Percentiles rank a stretch among this genome's conserved stretches.
These are phyloP conservation scores for Xylaria palmicola DNA, from an alignment of 495 filamentous ascomycete genomes.

Conservation along the genomic window DNA sequence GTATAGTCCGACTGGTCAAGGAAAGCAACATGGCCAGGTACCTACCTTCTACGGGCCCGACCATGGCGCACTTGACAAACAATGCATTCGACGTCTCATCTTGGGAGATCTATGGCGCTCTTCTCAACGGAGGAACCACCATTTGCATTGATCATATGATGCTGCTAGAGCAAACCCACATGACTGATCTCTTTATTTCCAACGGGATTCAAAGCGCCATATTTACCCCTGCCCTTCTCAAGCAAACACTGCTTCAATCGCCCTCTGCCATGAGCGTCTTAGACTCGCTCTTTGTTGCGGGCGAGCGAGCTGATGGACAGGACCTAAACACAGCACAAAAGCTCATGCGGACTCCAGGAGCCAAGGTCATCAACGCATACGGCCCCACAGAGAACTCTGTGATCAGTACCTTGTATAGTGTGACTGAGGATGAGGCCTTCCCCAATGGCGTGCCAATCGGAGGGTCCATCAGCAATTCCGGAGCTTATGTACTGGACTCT, in stretches of 20 bases:
- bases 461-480: conserved; percentile 12
- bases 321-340: conserved; percentile 12
- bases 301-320: background rate
- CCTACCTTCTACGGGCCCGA: no score
- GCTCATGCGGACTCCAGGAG: conserved; percentile 34
- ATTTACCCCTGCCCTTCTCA: background rate
- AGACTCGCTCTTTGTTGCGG: background rate
- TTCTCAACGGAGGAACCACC: conserved; percentile 18
- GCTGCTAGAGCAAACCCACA: conserved; percentile 7
- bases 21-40: background rate
- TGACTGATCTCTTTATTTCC: background rate
- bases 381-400: conserved; percentile 51
- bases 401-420: conserved; percentile 37
- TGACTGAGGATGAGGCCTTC: background rate
- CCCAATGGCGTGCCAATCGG: conserved; percentile 15
- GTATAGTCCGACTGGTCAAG: conserved; percentile 18
- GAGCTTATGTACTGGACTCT: conserved; percentile 15
- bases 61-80: conserved; percentile 25
- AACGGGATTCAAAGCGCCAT: background rate
- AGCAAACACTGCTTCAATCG: background rate
- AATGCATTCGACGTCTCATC: conserved; percentile 30
- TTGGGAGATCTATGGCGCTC: conserved; percentile 23
- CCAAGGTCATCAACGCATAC: conserved; percentile 49
- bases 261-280: background rate
- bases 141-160: conserved; percentile 13